These are phyloP conservation scores for Entonaema liquescens DNA, from an alignment of 495 filamentous ascomycete genomes.

Conservation along the genomic window DNA sequence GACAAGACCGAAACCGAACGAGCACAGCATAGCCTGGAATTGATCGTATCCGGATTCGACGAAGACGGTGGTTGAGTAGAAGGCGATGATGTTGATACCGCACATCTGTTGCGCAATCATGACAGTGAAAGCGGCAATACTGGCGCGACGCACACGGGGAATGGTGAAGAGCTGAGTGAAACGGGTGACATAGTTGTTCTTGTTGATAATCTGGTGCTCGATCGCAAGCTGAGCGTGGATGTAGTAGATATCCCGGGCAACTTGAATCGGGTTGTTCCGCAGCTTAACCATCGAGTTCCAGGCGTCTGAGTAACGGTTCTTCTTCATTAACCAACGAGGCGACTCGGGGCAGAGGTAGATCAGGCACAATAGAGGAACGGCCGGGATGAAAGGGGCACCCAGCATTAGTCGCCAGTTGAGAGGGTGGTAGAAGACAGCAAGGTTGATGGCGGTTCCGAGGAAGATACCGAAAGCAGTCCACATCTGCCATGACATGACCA, in stretches of 20 bases:
- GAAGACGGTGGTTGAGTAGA: constrained; percentile 84
- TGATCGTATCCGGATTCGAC: constrained; percentile 64
- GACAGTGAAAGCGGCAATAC: constrained; percentile 67
- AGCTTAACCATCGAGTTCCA: constrained; percentile 68
- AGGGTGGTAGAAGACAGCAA: constrained; percentile 66
- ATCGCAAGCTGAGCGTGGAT: constrained; percentile 67
- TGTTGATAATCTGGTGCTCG: constrained; percentile 48
- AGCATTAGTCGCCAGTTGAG: constrained; percentile 79
- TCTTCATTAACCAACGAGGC: constrained; percentile 70
- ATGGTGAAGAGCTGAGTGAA: constrained; percentile 67
- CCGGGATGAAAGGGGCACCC: constrained; percentile 80
- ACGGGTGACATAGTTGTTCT: constrained; percentile 59
- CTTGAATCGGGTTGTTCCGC: constrained; percentile 72
- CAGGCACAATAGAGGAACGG: constrained; percentile 69
- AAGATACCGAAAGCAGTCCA: constrained; percentile 88
- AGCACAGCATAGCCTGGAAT: constrained; percentile 71
- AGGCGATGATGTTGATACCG: constrained; percentile 85
- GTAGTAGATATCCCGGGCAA: constrained; percentile 79
- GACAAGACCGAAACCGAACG: constrained; percentile 80
- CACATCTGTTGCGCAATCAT: constrained; percentile 90
- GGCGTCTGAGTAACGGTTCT: constrained; percentile 68
- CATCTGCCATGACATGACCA: constrained; percentile 89
- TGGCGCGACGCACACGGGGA: constrained; percentile 69
- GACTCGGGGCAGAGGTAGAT: constrained; percentile 81
- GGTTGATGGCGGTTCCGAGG: constrained; percentile 73